Evolutionary conservation across 768 basidiomycete genomes (phyloP), one percentile per base, ranked within the genome.

Genomic region (Amanita muscaria): DNA sequence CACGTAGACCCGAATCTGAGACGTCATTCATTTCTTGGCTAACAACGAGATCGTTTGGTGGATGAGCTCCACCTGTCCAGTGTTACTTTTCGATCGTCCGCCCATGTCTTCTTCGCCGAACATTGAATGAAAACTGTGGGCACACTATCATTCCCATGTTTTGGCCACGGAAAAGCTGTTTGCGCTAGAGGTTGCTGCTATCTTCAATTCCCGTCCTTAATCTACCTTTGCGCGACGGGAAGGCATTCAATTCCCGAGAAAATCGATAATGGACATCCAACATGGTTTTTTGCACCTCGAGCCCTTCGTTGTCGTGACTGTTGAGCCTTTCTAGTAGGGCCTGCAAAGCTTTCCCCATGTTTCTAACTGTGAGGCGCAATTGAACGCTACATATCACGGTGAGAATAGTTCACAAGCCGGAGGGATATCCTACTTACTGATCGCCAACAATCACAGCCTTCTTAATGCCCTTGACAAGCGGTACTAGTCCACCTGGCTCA

Each of bases 201-300:
- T 44, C 43, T 4, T 54, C 50, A 18, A 72, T 67, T 5, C 73
- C 70, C 0, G 79, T 77, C 44, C 52, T 62, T 2, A 84, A 60
- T 22, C 67, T 63, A 6, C 68, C 69, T 41, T 80, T 76, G 7
- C 56, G 52, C 0, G 81, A 82, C 0, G 82, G 81, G 49, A 83
- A 83, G 2, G 56, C 57, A 24, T 78, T 80, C 2, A 82, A 67
- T 31, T 71, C 72, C 38, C 61, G 56, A 0, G 79, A 76, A 44
- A 80, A 83, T 2, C 81, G 73, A 55, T 83, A 83, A 56, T 83
- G 81, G 1, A 80, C 75, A 51, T 83, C 71, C 16, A 83, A 62
- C 81, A 83, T 84, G 0, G 76, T 77, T 46, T 77, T 77, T 4
- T 56, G 54, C 40, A 80, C 65, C 3, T 63, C 65, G 0, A 58